phyloP scores from a whole-genome alignment of 331 rosid species.

The Dryas integrifolia region DNA sequence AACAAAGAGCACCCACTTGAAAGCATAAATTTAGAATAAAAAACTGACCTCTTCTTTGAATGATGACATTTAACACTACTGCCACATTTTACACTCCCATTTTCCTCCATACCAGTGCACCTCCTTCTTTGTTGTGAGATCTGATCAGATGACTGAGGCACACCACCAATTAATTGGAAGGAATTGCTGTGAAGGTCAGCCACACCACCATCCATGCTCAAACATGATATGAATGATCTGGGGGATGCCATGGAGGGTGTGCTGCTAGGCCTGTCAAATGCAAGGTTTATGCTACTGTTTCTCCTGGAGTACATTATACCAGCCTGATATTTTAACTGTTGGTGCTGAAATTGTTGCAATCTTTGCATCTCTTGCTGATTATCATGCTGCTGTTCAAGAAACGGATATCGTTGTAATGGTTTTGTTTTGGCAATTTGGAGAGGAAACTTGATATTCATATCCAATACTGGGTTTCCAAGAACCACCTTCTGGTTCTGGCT shows the following conservation, averaged over 20 bases:
- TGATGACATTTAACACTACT: slow-evolving; percentile 71
- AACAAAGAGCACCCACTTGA: not conserved
- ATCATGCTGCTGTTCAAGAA: slow-evolving; percentile 49
- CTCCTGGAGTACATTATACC: slow-evolving; percentile 63
- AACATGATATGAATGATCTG: slow-evolving; percentile 78
- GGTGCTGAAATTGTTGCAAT: slow-evolving; percentile 52
- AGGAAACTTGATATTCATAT: slow-evolving; percentile 46
- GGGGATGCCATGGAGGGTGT: slow-evolving; percentile 75
- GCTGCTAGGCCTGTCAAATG: slow-evolving; percentile 71
- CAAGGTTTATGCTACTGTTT: slow-evolving; percentile 67
- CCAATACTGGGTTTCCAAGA: slow-evolving; percentile 58
- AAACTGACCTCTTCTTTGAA: slow-evolving; percentile 79
- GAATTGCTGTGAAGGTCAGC: slow-evolving; percentile 60
- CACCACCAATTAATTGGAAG: slow-evolving; percentile 62
- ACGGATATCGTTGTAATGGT: slow-evolving; percentile 44
- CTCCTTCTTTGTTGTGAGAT: slow-evolving; percentile 69
- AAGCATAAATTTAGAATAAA: slow-evolving; percentile 8
- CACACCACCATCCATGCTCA: slow-evolving; percentile 79
- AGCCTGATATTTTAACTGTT: slow-evolving; percentile 62
- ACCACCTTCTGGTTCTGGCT: slow-evolving; percentile 2
- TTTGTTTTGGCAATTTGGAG: slow-evolving; percentile 46
- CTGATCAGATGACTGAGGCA: slow-evolving; percentile 58
- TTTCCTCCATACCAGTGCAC: slow-evolving; percentile 64
- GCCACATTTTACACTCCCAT: slow-evolving; percentile 72
- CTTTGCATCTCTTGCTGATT: slow-evolving; percentile 37